Evolutionary conservation across 495 filamentous ascomycete genomes (phyloP), one percentile per base, ranked within the genome.

Genomic region (Copromyces sp.): DNA sequence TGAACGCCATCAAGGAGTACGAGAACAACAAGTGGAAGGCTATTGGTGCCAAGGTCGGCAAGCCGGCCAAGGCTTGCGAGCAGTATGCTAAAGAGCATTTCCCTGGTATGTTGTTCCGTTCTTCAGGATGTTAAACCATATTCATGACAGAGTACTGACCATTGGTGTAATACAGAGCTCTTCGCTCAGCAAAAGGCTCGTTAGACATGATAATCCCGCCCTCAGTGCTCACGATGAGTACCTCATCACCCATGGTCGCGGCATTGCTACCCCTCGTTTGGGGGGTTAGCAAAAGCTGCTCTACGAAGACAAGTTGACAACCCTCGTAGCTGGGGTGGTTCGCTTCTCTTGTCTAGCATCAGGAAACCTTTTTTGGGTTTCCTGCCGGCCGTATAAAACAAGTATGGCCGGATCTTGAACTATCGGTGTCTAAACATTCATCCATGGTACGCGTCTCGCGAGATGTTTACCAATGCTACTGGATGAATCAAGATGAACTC

Each of bases 41-140:
- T 16, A 98, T 99, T 74, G 95, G 95, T 12, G 88, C 90, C 78
- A 99, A 98, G 83, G 93, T 99, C 74, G 94, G 95, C 73, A 99
- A 99, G 84, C 95, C 95, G 20, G 95, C 95, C 70, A 99, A 99
- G 94, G 95, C 95, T 39, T 99, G 95, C 84, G 95, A 99, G 79
- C 94, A 97, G 80, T 98, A 97, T 82, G 95, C 95, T 42, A 99
- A 97, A 81, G 95, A 99, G 82, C 91, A 98, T 82, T 98, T 97
- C 79, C 91, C 84, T 41, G 84, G 77, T 77, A 75, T 17, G 29
- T 12, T 24, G 16, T 7, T 14, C 12, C 9, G 4, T 44, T 5
- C 2, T 38, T 14, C 47, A 11, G 11, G 29, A 42, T 42, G 6
- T 4, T 11, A 16, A 42, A 5, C 14, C 14, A 6, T 17, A 37